Conservation (phyloP, 768 basidiomycete genomes). For the Termitomyces sp. region DNA sequence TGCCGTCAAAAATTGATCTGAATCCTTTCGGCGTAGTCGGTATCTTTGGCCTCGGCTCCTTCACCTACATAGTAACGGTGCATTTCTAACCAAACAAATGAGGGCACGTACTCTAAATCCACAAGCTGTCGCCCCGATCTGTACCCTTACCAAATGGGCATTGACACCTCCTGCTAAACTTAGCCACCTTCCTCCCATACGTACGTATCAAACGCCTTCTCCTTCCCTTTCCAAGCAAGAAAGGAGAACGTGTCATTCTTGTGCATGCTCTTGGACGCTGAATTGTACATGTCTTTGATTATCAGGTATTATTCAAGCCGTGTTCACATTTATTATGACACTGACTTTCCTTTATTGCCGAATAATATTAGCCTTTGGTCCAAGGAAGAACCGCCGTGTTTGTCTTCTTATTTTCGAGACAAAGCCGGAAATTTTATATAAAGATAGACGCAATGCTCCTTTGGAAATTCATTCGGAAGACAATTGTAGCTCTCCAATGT, state of each 20-base stretch:
- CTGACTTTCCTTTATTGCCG: not conserved
- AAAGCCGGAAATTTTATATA: slow-evolving; percentile 23
- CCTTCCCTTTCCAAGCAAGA: slow-evolving; percentile 26
- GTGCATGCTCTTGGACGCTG: slow-evolving; percentile 35
- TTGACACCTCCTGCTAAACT: slow-evolving; percentile 20
- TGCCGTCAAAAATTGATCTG: too few species aligned
- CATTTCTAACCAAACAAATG: too few species aligned
- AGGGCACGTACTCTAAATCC: too few species aligned
- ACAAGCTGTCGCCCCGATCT: not conserved
- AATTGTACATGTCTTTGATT: slow-evolving; percentile 35
- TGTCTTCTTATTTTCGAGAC: slow-evolving; percentile 16
- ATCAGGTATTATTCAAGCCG: slow-evolving; percentile 17
- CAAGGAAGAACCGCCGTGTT: slow-evolving; percentile 10
- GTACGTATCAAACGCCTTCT: slow-evolving; percentile 27
- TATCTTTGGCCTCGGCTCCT: too few species aligned
- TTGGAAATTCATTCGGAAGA: slow-evolving; percentile 11
- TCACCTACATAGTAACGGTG: too few species aligned
- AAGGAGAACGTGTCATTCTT: slow-evolving; percentile 27
- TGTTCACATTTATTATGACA: not conserved
- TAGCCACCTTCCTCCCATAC: slow-evolving; percentile 29
- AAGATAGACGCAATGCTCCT: slow-evolving; percentile 30
- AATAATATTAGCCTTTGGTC: slow-evolving; percentile 14
- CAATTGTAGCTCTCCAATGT: slow-evolving; percentile 34
- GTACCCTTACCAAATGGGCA: not conserved
- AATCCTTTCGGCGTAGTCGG: too few species aligned